Evolutionary conservation across 257 asterid species (phyloP).

Genomic region (Vinca minor): DNA sequence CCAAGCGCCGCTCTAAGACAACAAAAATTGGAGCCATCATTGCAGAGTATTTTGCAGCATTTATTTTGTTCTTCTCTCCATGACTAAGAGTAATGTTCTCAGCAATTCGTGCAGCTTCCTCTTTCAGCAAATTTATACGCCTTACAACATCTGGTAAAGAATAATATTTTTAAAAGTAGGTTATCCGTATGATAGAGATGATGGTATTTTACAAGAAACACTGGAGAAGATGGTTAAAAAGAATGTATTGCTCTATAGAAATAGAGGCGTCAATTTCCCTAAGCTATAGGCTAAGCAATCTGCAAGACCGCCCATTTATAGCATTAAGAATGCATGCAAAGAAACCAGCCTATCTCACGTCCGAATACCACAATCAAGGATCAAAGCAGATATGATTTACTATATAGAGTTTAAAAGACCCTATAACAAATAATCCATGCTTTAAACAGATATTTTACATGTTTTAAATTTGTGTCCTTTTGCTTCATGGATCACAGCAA

Average conservation of each 20-base stretch:
- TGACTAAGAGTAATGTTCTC: constrained; percentile 70
- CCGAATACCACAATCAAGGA: background rate
- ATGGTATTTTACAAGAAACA: constrained; percentile 6
- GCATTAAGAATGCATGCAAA: background rate
- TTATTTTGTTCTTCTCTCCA: constrained; percentile 83
- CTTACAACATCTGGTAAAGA: constrained; percentile 68
- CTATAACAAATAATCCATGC: background rate
- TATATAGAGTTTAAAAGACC: background rate
- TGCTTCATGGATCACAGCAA: background rate
- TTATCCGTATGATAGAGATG: constrained; percentile 1
- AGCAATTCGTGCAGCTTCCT: constrained; percentile 88
- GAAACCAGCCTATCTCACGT: background rate
- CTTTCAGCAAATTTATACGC: constrained; percentile 90
- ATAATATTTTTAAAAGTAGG: constrained; percentile 9
- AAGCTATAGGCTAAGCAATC: background rate
- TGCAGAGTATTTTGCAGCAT: constrained; percentile 94
- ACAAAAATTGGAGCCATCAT: constrained; percentile 98
- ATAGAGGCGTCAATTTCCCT: background rate
- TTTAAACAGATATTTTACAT: background rate
- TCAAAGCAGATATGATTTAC: constrained; percentile 1
- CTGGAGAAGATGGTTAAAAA: background rate
- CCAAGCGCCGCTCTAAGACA: constrained; percentile 90
- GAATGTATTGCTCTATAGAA: background rate
- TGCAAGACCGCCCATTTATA: background rate
- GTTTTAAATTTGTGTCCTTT: background rate